Base-by-base conservation (phyloP, 2,329 filamentous ascomycete species). In the Colletotrichum lupini region DNA sequence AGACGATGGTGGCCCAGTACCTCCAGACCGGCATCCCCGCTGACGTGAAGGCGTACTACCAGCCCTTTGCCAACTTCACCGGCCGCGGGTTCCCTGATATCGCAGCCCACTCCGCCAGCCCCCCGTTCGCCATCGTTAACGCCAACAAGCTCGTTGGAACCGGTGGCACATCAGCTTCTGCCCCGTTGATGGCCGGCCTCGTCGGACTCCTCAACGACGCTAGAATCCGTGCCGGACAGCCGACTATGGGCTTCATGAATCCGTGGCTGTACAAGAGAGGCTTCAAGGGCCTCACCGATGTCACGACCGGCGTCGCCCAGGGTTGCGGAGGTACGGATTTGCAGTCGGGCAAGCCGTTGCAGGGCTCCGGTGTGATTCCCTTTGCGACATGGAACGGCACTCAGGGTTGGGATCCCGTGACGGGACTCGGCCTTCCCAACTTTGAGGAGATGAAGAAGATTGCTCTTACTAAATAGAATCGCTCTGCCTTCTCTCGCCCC, bases 191-290 rank as follows among this genome's bases (percentile, higher is more conserved):
- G 62, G 91, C 92, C 0, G 87, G 87, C 16, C 86, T 94, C 74
- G 83, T 94, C 61, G 86, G 89, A 1, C 85, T 93, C 49, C 80
- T 94, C 63, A 94, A 94, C 78, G 89, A 91, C 72, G 87, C 89
- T 26, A 85, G 91, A 37, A 81, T 93, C 60, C 82, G 86, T 19
- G 82, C 83, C n/a, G 88, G 89, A 1, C 86, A 87, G 78, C 79
- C 86, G 7, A 77, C 83, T 0, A 81, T 92, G 76, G 90, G 90
- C 1, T 92, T 91, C 77, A 79, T 92, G 30, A 92, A 92, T 78
- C 90, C 90, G 1, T 90, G 88, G 87, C 81, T 92, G 19, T 92
- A 92, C 76, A 77, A 78, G 9, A 71, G 77, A 28, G 81, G 80
- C 1, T 60, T 75, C 5, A 42, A 66, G 11, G 82, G 74, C 3